These are phyloP conservation scores for Arabis hirsuta DNA, from an alignment of 345 rosid species.

Conservation along the genomic window DNA sequence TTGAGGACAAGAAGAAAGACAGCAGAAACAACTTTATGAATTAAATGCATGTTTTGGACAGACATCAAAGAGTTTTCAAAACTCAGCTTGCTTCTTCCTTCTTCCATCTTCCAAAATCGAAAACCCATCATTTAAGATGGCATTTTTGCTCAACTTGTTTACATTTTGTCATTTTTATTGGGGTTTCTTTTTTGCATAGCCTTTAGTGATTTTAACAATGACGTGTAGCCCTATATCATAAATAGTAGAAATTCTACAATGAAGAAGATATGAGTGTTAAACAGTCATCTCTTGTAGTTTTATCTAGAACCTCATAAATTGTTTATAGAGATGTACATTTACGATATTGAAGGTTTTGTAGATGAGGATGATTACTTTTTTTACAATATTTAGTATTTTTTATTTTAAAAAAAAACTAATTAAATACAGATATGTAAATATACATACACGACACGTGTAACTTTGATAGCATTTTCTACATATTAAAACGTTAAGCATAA, in stretches of 20 bases:
- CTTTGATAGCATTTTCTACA: background rate
- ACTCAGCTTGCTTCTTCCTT: constrained; percentile 10
- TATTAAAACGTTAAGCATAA: background rate
- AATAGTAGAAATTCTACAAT: background rate
- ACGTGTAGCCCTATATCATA: background rate
- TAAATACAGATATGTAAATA: too few species aligned
- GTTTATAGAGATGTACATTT: too few species aligned
- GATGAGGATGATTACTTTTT: too few species aligned
- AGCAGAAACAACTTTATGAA: constrained; percentile 35
- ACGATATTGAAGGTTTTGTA: too few species aligned
- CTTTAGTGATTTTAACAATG: background rate
- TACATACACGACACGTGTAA: too few species aligned
- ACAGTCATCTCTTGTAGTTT: background rate
- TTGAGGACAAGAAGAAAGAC: constrained; percentile 14
- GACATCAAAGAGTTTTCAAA: constrained; percentile 17
- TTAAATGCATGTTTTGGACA: constrained; percentile 34
- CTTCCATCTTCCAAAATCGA: constrained; percentile 28
- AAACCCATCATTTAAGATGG: constrained; percentile 17
- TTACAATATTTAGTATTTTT: too few species aligned
- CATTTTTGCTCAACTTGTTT: constrained; percentile 17
- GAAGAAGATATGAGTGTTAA: background rate
- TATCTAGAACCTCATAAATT: too few species aligned
- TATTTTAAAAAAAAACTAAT: too few species aligned
- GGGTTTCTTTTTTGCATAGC: background rate
- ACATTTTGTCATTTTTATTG: background rate